These are phyloP conservation scores for Vitis labrusca DNA, from an alignment of 164 flowering plant species.

Conservation along the genomic window DNA sequence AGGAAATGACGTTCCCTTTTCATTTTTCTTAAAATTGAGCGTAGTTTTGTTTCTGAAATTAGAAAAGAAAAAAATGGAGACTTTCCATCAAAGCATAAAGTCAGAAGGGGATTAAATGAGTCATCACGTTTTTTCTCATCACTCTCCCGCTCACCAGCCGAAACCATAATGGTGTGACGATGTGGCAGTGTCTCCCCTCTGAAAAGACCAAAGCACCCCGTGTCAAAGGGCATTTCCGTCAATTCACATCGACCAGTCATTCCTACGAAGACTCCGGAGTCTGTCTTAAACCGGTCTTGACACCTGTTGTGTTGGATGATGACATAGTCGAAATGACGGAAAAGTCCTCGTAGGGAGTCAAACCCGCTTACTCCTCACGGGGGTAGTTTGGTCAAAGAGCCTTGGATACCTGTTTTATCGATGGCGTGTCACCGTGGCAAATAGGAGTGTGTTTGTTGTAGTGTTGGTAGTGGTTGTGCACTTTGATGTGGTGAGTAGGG, in stretches of 20 bases:
- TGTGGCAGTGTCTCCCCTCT: conserved; percentile 3
- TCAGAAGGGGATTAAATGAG: conserved; percentile 12
- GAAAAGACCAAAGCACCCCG: conserved; percentile 23
- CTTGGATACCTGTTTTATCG: conserved; percentile 18
- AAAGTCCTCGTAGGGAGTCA: conserved; percentile 5
- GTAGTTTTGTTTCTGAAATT: no score
- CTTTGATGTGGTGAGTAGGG: conserved; percentile 3
- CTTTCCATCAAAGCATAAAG: conserved; percentile 26
- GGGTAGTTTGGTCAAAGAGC: conserved; percentile 17
- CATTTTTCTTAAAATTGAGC: background rate
- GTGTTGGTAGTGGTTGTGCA: conserved; percentile 29
- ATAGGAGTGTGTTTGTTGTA: conserved; percentile 26
- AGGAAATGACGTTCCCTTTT: conserved; percentile 7
- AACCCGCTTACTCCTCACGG: background rate
- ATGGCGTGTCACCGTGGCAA: conserved; percentile 50
- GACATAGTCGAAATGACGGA: background rate
- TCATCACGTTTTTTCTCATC: conserved; percentile 11
- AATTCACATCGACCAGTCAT: background rate
- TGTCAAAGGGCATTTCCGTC: conserved; percentile 15
- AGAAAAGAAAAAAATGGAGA: conserved; percentile 8
- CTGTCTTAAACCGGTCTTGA: no score
- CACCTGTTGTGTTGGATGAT: no score
- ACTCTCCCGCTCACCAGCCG: conserved; percentile 9
- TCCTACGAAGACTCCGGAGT: no score
- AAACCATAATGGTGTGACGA: conserved; percentile 14